These are phyloP conservation scores for Phalaenopsis hybrid DNA, from an alignment of 116 monocot species.

Conservation along the genomic window DNA sequence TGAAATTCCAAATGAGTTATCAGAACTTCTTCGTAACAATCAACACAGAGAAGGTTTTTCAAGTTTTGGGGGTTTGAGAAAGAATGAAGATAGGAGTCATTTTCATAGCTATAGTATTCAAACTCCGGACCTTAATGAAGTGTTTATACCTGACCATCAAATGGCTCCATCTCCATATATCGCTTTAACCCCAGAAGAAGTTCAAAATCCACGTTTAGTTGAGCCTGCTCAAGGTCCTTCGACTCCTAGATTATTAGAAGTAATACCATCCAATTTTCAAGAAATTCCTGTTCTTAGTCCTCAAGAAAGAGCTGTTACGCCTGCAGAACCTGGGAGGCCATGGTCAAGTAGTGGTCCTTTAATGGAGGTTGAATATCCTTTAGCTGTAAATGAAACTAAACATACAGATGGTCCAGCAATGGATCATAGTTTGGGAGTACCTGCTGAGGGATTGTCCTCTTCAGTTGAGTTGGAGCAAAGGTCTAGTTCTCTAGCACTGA, in stretches of 20 bases:
- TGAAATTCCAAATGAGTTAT: conserved; percentile 30
- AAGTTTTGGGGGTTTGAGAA: conserved; percentile 20
- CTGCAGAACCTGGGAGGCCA: conserved; percentile 20
- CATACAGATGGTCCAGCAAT: background rate
- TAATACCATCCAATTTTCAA: conserved; percentile 39
- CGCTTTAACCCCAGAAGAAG: conserved; percentile 21
- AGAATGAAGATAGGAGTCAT: conserved; percentile 21
- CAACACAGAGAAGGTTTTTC: conserved; percentile 3
- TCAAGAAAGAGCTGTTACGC: conserved; percentile 30
- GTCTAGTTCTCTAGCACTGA: conserved; percentile 4
- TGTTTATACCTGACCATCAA: conserved; percentile 30
- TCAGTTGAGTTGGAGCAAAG: conserved; percentile 9
- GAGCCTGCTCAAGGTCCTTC: conserved; percentile 60
- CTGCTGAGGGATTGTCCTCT: background rate
- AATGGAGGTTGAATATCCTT: conserved; percentile 21
- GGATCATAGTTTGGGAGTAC: conserved; percentile 2
- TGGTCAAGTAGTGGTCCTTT: conserved; percentile 7
- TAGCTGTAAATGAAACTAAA: conserved; percentile 2
- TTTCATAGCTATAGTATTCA: conserved; percentile 48
- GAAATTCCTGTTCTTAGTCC: conserved; percentile 36
- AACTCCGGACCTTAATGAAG: conserved; percentile 75
- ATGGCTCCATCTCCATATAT: conserved; percentile 20
- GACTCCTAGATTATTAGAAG: conserved; percentile 67
- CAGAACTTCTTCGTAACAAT: conserved; percentile 12
- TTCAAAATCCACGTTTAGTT: conserved; percentile 20